Base-by-base conservation (phyloP, 2,329 filamentous ascomycete genomes). In the Beauveria sp. region DNA sequence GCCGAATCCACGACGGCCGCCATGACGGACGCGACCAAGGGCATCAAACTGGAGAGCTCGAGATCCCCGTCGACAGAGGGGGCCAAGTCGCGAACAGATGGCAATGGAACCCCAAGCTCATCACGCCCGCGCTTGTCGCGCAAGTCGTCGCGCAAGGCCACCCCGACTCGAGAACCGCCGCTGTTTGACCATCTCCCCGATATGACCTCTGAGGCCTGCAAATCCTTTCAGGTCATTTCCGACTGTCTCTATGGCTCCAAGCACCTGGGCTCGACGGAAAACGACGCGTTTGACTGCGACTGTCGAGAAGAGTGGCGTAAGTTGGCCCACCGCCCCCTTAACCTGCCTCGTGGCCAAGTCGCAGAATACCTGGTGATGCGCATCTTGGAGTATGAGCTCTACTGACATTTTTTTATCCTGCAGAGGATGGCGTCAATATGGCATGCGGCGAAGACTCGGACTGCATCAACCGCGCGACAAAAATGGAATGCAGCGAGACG, bases 401-500 rank as follows among this genome's bases (percentile, higher is more conserved):
- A 64, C 57, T 59, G 28, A 59, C 28, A 12, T 7, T 40, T 51
- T 50, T 47, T 61, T 26, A 60, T 65, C 37, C 24, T 66, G 22
- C 69, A 88, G 85, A 76, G 41, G 77, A 85, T 72, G 82, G 83
- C 64, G 73, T 77, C 65, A 99, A 99, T 73, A 76, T 88, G 75
- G 92, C 94, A 55, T 99, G 94, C 73, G 93, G 91, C 66, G 92
- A 97, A 69, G 91, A 97, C 74, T 96, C 92, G 18, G 93, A 97
- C 74, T 99, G 94, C 76, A 99, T 99, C 80, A 99, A 99, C 75
- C 90, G 94, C 69, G 90, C 91, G 62, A 97, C 93, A 62, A 97
- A 97, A 75, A 96, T 97, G 85, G 94, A 99, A 77, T 99, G 94
- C 72, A 80, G 82, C 65, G 85, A 85, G 63, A 89, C 92, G 67